phyloP scores from a whole-genome alignment of 768 basidiomycete genomes.

The Suillus hirtellus region DNA sequence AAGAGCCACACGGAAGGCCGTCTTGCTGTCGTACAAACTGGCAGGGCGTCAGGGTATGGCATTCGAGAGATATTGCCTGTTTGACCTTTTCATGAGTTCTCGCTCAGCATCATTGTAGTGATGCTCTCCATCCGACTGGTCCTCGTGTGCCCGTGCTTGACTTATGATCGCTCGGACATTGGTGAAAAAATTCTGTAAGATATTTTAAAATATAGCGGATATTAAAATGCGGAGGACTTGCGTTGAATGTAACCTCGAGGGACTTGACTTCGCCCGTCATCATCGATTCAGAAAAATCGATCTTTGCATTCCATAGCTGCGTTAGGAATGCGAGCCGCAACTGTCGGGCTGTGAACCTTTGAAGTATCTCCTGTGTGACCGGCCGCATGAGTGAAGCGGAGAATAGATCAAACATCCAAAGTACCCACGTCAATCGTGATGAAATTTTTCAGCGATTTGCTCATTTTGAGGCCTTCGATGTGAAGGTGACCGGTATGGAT shows the following conservation, averaged over 20 bases:
- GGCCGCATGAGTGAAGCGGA: slow-evolving; percentile 10
- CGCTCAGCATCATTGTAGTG: slow-evolving; percentile 67
- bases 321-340: slow-evolving; percentile 88
- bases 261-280: slow-evolving; percentile 89
- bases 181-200: slow-evolving; percentile 87
- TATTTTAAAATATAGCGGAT: slow-evolving; percentile 8
- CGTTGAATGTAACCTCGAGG: slow-evolving; percentile 83
- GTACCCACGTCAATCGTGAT: slow-evolving; percentile 87
- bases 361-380: slow-evolving; percentile 72
- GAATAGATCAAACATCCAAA: slow-evolving; percentile 2
- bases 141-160: slow-evolving; percentile 51
- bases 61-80: background rate
- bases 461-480: slow-evolving; percentile 99
- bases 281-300: slow-evolving; percentile 90
- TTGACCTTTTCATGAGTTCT: slow-evolving; percentile 66
- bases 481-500: slow-evolving; percentile 97
- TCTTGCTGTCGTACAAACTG: slow-evolving; percentile 76
- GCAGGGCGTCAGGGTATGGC: slow-evolving; percentile 14
- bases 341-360: slow-evolving; percentile 82
- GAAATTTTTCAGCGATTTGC: slow-evolving; percentile 98
- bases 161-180: slow-evolving; percentile 78
- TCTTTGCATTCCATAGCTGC: slow-evolving; percentile 88
- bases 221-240: slow-evolving; percentile 38
- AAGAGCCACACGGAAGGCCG: slow-evolving; percentile 79
- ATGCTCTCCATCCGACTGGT: slow-evolving; percentile 59